Conservation (phyloP, 768 basidiomycete genomes). For the Cyclocybe aegerita region DNA sequence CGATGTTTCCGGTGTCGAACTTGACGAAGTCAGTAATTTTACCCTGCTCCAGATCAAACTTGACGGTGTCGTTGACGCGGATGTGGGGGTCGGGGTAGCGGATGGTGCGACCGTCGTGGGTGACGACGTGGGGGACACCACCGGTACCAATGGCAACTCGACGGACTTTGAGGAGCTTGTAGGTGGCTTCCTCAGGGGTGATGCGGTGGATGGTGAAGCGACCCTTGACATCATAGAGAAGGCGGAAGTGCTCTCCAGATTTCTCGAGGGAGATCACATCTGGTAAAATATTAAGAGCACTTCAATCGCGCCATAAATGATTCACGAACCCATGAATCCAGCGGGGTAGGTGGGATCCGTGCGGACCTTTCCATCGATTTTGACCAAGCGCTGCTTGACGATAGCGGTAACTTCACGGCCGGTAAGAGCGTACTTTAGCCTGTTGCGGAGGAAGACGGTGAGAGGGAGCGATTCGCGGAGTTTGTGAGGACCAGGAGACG, state of each 20-base stretch:
- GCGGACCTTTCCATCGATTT: conserved; percentile 98
- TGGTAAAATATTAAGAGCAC: conserved; percentile 25
- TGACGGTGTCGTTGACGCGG: conserved; percentile 96
- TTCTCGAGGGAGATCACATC: conserved; percentile 98
- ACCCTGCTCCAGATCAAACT: conserved; percentile 92
- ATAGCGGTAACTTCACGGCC: conserved; percentile 95
- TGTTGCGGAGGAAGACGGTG: conserved; percentile 96
- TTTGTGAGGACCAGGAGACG: conserved; percentile 98
- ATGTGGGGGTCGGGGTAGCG: conserved; percentile 97
- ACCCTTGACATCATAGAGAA: conserved; percentile 99
- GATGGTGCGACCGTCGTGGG: conserved; percentile 99
- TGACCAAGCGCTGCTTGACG: conserved; percentile 94
- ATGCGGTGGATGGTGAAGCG: conserved; percentile 99
- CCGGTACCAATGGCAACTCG: conserved; percentile 89
- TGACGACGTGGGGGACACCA: conserved; percentile 96
- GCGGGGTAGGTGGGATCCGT: conserved; percentile 97
- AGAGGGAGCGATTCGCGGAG: conserved; percentile 98
- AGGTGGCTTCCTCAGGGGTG: conserved; percentile 93
- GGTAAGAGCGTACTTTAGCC: conserved; percentile 98
- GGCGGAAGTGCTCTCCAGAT: conserved; percentile 98
- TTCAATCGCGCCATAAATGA: neutral
- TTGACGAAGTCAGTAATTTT: conserved; percentile 93
- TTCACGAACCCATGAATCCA: conserved; percentile 88
- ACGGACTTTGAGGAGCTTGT: conserved; percentile 95
- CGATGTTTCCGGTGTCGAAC: conserved; percentile 97